These are phyloP conservation scores for Podospora sp. DNA, from an alignment of 495 filamentous ascomycete genomes.

Conservation along the genomic window DNA sequence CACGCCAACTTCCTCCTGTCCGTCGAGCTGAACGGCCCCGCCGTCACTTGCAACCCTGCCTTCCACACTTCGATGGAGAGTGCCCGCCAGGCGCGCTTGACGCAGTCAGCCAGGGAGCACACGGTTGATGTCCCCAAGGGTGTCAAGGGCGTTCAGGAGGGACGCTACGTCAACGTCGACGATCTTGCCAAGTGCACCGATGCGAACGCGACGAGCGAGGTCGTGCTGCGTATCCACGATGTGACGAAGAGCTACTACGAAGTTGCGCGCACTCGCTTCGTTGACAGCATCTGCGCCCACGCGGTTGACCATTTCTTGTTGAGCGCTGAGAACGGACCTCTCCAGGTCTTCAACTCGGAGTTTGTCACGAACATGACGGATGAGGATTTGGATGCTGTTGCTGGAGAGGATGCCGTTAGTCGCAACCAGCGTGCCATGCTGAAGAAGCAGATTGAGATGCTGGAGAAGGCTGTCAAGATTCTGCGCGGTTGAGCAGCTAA, in stretches of 20 bases:
- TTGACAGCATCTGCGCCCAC: conserved; percentile 54
- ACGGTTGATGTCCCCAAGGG: background rate
- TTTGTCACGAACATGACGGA: conserved; percentile 32
- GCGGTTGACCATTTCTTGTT: conserved; percentile 41
- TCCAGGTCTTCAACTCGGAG: conserved; percentile 33
- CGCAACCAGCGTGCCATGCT: conserved; percentile 26
- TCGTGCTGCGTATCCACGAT: conserved; percentile 58
- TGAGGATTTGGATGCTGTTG: conserved; percentile 43
- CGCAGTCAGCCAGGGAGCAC: conserved; percentile 22
- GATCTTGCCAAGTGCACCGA: background rate
- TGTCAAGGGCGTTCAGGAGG: conserved; percentile 7
- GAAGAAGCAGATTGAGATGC: conserved; percentile 27
- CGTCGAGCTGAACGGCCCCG: conserved; percentile 50
- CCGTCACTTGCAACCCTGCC: conserved; percentile 56
- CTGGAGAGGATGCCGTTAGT: conserved; percentile 35
- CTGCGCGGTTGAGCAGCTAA: conserved; percentile 14
- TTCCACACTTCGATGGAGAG: conserved; percentile 55
- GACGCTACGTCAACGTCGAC: background rate
- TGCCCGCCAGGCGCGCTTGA: conserved; percentile 31
- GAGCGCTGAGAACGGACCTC: conserved; percentile 31
- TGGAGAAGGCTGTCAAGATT: conserved; percentile 32
- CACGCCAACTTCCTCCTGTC: conserved; percentile 51
- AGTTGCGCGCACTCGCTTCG: conserved; percentile 57
- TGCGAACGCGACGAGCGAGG: conserved; percentile 47
- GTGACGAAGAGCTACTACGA: conserved; percentile 63